Evolutionary conservation across 306 rosid genomes (phyloP), one percentile per base, ranked within the genome.

Genomic region (Vachellia collinsii): DNA sequence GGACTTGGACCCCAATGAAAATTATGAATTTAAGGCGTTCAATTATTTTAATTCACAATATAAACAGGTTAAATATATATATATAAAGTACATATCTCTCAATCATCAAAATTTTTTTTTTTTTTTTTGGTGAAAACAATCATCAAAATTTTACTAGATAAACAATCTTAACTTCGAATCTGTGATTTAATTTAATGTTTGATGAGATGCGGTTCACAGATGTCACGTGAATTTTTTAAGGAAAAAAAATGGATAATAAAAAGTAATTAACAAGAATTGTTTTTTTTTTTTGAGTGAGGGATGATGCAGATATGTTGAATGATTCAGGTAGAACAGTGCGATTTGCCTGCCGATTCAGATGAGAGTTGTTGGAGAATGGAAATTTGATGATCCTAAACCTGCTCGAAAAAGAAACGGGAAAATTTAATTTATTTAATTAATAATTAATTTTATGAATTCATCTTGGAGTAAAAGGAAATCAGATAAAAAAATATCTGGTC

Each of bases 321-420:
- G 70, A 65, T 16, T 8, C 70, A 11, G 23, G 70, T 17, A 16
- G 70, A 17, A 6, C 42, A 37, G 19, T 17, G 46, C 34, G 23
- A 70, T 22, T 14, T 14, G 53, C 19, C 47, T 16, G 36, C 22
- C 23, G 8, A 10, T 46, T 44, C 36, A 13, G 22, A 71, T 47
- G 34, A 23, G 75, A 48, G 76, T 71, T n/a, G 75, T 47, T 71
- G 76, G 29, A 48, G 54, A 48, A 25, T 71, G 48, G 34, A 53
- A 51, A 34, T 16, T 50, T 50, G 34, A 36, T 72, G 77, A 48
- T 50, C 41, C 62, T 9, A 47, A 23, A 72, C 76, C 76, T 66
- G n/a, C 46, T 66, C 3, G 23, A 17, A 65, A 29, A 65, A 19
- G 22, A 38, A 65, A 65, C 41, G 1, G 13, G 34, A 51, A 4